Base-by-base conservation (phyloP, 805 yeast genomes). In the Sugiyamaella marilandica region DNA sequence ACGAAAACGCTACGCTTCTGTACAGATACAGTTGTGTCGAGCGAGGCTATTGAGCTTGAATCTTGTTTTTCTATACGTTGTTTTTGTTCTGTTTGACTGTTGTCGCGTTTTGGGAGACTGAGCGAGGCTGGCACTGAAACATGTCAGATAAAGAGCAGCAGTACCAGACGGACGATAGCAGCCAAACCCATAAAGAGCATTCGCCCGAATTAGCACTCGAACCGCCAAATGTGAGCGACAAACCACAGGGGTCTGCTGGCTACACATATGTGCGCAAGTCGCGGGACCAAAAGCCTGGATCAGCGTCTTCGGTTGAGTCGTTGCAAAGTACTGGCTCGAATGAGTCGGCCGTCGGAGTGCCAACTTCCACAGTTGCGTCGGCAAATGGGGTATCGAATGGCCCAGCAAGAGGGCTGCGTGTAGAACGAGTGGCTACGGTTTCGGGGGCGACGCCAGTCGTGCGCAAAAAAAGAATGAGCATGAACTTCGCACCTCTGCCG, bases 401-500 rank as follows among this genome's bases (percentile, higher is more conserved):
- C 5, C 43, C 43, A 5, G 7, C 13, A 16, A 16, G 43, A 19
- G 13, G 14, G 5, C 5, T 24, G 43, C 43, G 43, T 16, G 5
- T 39, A 19, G 43, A 39, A 5, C 43, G 43, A 14, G 19, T 39
- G 5, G 24, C 13, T 16, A 39, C 21, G 24, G 29, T 24, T 5
- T 16, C 43, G 16, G 24, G 24, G 24, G 16, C 52, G 3, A 50
- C 49, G 8, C 53, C 49, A 11, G 50, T 50, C 9, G 39, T 36
- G 5, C 47, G 47, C 8, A 39, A 54, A 29, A 56, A 56, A 39
- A 50, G 59, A 7, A 24, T 55, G 29, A 55, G 59, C 39, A 51
- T 56, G 54, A 56, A 52, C 45, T 54, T 56, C 36, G 54, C 57
- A 1, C 26, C 55, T 5, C 45, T 53, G 32, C 58, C 58, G 10